Evolutionary conservation across 352 stramenopile species (phyloP).

Genomic region (Phytophthora sansomeana): DNA sequence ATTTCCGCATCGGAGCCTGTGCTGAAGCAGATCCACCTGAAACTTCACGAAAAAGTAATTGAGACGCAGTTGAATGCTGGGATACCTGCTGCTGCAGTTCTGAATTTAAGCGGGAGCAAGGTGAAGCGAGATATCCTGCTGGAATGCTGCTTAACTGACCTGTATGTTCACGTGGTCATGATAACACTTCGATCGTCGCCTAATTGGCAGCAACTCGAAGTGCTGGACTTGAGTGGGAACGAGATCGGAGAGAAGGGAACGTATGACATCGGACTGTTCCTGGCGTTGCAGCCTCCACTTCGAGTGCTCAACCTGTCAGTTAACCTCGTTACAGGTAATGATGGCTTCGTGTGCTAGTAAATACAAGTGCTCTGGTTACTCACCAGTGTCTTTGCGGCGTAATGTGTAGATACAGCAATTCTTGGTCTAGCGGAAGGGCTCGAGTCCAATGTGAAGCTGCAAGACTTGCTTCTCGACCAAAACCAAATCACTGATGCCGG

Average conservation of each 20-base stretch:
- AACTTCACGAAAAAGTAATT: constrained; percentile 56
- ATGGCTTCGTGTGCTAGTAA: no score
- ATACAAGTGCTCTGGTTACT: neutral
- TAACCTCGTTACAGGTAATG: constrained; percentile 59
- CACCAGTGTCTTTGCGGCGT: neutral
- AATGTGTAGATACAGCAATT: constrained; percentile 46
- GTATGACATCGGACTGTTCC: constrained; percentile 51
- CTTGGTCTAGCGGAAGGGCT: constrained; percentile 51
- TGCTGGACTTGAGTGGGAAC: constrained; percentile 69
- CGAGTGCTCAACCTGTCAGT: constrained; percentile 55
- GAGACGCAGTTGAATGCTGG: constrained; percentile 37
- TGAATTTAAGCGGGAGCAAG: constrained; percentile 37
- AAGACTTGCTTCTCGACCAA: constrained; percentile 57
- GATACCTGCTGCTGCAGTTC: neutral
- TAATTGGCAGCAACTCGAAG: constrained; percentile 43
- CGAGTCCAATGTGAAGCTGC: constrained; percentile 49
- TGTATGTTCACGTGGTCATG: constrained; percentile 23
- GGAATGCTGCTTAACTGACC: constrained; percentile 41
- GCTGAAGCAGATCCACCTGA: constrained; percentile 34
- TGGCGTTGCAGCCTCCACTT: constrained; percentile 50
- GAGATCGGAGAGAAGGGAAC: constrained; percentile 47
- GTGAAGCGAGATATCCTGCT: constrained; percentile 38
- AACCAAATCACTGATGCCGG: constrained; percentile 64
- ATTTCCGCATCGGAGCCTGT: neutral
- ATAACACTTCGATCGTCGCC: constrained; percentile 30